These are phyloP conservation scores for Chrysosphaeria jannelii DNA, from an alignment of 2,329 filamentous ascomycete species.

Conservation along the genomic window DNA sequence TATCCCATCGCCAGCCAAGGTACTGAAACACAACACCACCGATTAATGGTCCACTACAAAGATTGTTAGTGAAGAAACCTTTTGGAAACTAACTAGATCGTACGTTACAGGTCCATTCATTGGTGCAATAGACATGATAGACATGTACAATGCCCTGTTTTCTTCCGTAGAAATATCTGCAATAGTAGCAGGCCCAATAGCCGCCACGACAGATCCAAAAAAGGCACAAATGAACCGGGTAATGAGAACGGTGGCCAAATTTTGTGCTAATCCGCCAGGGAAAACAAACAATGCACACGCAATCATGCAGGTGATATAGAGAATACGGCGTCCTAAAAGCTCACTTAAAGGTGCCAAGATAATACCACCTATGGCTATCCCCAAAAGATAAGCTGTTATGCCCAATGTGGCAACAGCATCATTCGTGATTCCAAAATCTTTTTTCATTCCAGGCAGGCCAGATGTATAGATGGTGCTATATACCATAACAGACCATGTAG, in stretches of 20 bases:
- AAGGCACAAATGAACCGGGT: slow-evolving; percentile 32
- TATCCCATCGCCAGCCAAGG: slow-evolving; percentile 46
- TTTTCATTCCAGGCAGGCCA: slow-evolving; percentile 32
- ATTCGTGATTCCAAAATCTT: slow-evolving; percentile 23
- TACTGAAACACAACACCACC: slow-evolving; percentile 13
- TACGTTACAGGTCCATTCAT: slow-evolving; percentile 36
- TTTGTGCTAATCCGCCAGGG: slow-evolving; percentile 35
- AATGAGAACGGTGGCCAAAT: slow-evolving; percentile 30
- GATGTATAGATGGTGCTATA: slow-evolving; percentile 52
- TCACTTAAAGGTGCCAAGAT: slow-evolving; percentile 44
- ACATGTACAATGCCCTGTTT: slow-evolving; percentile 54
- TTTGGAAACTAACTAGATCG: not conserved
- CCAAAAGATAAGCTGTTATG: slow-evolving; percentile 43
- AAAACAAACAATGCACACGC: slow-evolving; percentile 35
- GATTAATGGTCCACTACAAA: slow-evolving; percentile 30
- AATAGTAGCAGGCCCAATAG: slow-evolving; percentile 56
- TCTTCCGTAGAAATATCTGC: slow-evolving; percentile 61
- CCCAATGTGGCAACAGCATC: slow-evolving; percentile 34
- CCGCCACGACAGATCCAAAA: slow-evolving; percentile 39
- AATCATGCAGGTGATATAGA: slow-evolving; percentile 32
- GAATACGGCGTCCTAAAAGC: slow-evolving; percentile 29
- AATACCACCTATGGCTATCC: slow-evolving; percentile 36
- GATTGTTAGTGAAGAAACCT: not conserved
- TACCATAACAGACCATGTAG: slow-evolving; percentile 21
- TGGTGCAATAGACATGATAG: slow-evolving; percentile 56